Evolutionary conservation across 2,329 filamentous ascomycete species (phyloP).

Genomic region (Magnaporthiopsis incrustans): DNA sequence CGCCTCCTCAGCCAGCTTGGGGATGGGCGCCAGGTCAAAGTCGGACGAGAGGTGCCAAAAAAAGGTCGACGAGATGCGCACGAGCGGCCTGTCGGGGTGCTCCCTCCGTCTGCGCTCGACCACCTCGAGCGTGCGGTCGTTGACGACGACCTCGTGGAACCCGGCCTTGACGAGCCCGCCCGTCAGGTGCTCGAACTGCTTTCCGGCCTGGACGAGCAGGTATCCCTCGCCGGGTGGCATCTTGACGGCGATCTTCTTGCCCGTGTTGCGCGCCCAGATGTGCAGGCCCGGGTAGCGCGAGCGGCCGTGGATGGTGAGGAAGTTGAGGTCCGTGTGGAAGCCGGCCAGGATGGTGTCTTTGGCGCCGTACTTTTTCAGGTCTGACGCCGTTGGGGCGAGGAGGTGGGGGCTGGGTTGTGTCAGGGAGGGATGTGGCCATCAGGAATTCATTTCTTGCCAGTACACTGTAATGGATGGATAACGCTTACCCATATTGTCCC

Average conservation of each 20-base stretch:
- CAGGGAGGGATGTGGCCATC: too few relatives aligned
- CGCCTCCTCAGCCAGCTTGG: slow-evolving; percentile 36
- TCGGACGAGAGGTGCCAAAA: slow-evolving; percentile 55
- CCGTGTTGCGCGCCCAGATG: slow-evolving; percentile 57
- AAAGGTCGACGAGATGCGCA: slow-evolving; percentile 52
- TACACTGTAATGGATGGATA: too few relatives aligned
- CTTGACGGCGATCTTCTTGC: slow-evolving; percentile 47
- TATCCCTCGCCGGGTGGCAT: slow-evolving; percentile 51
- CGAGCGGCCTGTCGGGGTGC: slow-evolving; percentile 39
- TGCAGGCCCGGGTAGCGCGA: slow-evolving; percentile 54
- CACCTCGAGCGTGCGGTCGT: slow-evolving; percentile 39
- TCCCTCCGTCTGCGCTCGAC: slow-evolving; percentile 33
- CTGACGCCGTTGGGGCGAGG: slow-evolving; percentile 52
- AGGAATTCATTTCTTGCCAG: too few relatives aligned
- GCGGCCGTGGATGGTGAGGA: slow-evolving; percentile 56
- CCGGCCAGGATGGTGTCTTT: slow-evolving; percentile 53
- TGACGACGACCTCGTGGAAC: slow-evolving; percentile 55
- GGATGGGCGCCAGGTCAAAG: slow-evolving; percentile 44
- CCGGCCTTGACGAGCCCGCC: slow-evolving; percentile 54
- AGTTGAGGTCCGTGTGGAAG: slow-evolving; percentile 59
- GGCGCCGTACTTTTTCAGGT: slow-evolving; percentile 43
- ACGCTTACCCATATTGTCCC: slow-evolving; percentile 43
- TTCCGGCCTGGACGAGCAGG: slow-evolving; percentile 53
- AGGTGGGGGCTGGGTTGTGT: slow-evolving; percentile 43
- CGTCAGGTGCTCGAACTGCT: slow-evolving; percentile 54